Evolutionary conservation across 306 rosid genomes (phyloP), one percentile per base, ranked within the genome.

Genomic region (Medicago truncatula): DNA sequence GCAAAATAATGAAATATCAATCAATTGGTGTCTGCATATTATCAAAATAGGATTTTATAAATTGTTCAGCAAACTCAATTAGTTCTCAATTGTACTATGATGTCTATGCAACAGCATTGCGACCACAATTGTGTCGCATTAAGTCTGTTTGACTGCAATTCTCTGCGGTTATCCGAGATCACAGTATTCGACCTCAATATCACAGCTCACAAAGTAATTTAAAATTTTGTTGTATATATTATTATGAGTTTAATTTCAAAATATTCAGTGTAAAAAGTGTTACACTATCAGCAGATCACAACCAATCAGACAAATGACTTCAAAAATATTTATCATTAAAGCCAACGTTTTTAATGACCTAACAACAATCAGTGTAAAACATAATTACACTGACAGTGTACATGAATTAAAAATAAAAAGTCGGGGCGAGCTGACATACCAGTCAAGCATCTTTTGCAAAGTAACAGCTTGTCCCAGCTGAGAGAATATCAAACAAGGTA

Each of bases 401-500:
- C 8, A 3, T 17, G 12, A 54, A 18, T 18, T 52, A 8, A 13
- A 59, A 59, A 25, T 13, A 10, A 12, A 60, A 60, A 25, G 12
- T 12, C 2, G 4, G 6, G 39, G 4, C 6, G 4, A 25, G 40
- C 0, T 14, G 9, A 31, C 85, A 78, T 79, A 96, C 99, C 99
- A 96, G 69, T 88, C 80, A 40, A 89, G 82, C 93, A 96, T 90
- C 86, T 92, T 96, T 75, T 89, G 60, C n/a, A 89, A 4, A 25
- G 96, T 90, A 73, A 96, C 62, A 58, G 97, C 90, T 86, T 96
- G 96, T 40, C 99, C 99, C 21, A 96, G 89, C 71, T 90, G 96
- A 71, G 99, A 86, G 76, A 96, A 96, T 34, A 96, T 96, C 86
- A 96, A 86, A 74, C 99, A 96, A 5, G 99, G 99, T 57, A 96